Evolutionary conservation across 805 yeast genomes (phyloP), one percentile per base, ranked within the genome.

Genomic region (Candida patagonica): DNA sequence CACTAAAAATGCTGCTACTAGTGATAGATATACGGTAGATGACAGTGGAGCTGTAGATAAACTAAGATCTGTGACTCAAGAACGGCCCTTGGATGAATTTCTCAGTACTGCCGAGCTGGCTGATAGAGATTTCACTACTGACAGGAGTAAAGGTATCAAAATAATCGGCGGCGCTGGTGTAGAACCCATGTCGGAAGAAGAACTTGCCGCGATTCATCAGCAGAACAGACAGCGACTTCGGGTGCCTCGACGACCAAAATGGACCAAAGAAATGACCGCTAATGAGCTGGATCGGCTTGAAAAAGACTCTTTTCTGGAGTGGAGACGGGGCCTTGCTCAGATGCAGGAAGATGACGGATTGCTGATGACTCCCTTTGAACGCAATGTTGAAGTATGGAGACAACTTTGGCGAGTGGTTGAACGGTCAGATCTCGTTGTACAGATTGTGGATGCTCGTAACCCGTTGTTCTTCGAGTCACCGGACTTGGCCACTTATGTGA

Each of bases 331-430:
- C 37, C 70, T 92, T 45, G 98, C 98, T 0, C 61, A 71, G 32
- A 67, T 92, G 42, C 94, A 88, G 47, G 95, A 89, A 59, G 34
- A 29, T 5, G 33, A 37, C 13, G 95, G 89, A 59, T 67, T 92
- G 53, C 66, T 88, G 43, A 70, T 92, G 57, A 92, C 98, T 0
- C 98, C 98, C 4, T 92, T 89, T 57, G 98, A 92, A 66, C 77
- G 98, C 66, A 92, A 92, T 59, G 68, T 92, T 48, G 96, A 89
- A 68, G 96, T 92, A 43, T 92, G 98, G 98, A 78, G 92, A 57
- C 98, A 92, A 63, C 67, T 92, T 49, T 92, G 98, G 98, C 75
- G 98, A 64, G 98, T 92, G 32, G 83, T 87, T 19, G 98, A 92
- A 61, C 76, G 97, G 56, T 84, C 92, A 19, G 96, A 89, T 60